Evolutionary conservation across 306 rosid genomes (phyloP), one percentile per base, ranked within the genome.

Genomic region (Cucumis hystrix): DNA sequence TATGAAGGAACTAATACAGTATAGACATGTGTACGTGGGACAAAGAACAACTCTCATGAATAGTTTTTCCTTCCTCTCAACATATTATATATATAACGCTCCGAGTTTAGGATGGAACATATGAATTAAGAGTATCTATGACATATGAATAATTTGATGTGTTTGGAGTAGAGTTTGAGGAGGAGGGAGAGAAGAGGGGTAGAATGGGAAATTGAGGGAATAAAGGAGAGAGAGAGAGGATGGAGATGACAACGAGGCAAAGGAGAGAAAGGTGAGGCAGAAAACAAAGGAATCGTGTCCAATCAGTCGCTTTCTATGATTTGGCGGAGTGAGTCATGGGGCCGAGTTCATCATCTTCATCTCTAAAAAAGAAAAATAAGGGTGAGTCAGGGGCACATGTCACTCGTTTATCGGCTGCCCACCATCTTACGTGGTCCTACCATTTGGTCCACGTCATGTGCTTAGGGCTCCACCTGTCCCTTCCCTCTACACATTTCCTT

Each of bases 221-320:
- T 63, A 63, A 30, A 52, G 67, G 47, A 1, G 11, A 15, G 51
- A 10, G 45, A 35, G 28, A 64, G 43, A n/a, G 16, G 45, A 58
- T n/a, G 65, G 37, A 41, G 80, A 81, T 75, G 87, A 81, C 81
- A 84, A 75, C 84, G 80, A 81, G 79, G 80, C 83, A 59, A 79
- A n/a, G 5, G 77, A 65, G 72, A 11, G 72, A 65, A 65, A 37
- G 72, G 72, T 16, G 16, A 18, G 72, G 72, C 72, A 65, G 72
- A 65, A 65, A 39, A 65, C 72, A 82, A 84, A 39, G 75, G 85
- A 72, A 74, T 85, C 84, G 39, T 58, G 82, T 82, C 82, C 83
- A 66, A 79, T 40, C 83, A 52, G 76, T 83, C 80, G 80, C 72
- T 75, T 25, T 80, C 82, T 5, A 25, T 28, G 47, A 49, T 45